Evolutionary conservation across 305 asterid genomes (phyloP).

Genomic region (Fraxinus xanthoxyloides): DNA sequence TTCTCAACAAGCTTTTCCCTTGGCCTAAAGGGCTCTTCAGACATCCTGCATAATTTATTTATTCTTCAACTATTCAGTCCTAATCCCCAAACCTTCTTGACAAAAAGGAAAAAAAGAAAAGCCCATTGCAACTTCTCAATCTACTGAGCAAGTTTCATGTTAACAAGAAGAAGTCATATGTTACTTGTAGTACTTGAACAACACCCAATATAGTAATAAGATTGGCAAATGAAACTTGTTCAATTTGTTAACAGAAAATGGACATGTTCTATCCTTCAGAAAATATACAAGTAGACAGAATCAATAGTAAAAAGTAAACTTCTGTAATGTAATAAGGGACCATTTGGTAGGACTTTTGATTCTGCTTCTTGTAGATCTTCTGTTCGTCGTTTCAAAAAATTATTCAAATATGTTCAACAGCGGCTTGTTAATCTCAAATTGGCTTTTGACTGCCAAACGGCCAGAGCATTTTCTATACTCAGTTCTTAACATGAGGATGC

Average conservation of each 20-base stretch:
- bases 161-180: background rate
- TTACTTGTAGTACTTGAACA: background rate
- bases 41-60: slow-evolving; percentile 54
- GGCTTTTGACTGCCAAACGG: too few relatives aligned
- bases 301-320: background rate
- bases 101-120: background rate
- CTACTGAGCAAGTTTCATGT: slow-evolving; percentile 3
- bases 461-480: background rate
- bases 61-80: background rate
- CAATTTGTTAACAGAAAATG: background rate
- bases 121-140: slow-evolving; percentile 17
- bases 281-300: background rate
- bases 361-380: too few relatives aligned
- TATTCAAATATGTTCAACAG: too few relatives aligned
- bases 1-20: slow-evolving; percentile 67
- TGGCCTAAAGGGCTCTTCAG: slow-evolving; percentile 74
- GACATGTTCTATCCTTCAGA: background rate
- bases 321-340: too few relatives aligned
- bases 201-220: too few relatives aligned
- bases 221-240: background rate
- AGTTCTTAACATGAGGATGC: background rate
- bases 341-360: too few relatives aligned
- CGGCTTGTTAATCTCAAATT: too few relatives aligned
- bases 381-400: too few relatives aligned
- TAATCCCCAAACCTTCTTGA: background rate